Conservation (phyloP, 1,284 basidiomycete genomes). For the Microbotryum silenes-acaulis region DNA sequence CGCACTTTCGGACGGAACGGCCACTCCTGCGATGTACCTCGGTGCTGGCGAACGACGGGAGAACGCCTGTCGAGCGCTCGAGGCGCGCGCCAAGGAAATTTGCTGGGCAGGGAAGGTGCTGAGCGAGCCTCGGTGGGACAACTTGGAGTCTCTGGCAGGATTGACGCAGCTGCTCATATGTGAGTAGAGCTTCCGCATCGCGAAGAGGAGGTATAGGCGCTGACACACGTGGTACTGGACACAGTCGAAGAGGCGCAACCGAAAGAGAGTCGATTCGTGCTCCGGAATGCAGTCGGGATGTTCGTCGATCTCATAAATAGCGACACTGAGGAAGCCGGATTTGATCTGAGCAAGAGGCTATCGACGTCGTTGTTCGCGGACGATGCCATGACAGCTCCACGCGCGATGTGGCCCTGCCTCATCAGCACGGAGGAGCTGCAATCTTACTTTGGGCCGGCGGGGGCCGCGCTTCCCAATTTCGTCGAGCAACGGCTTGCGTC, state of each 20-base stretch:
- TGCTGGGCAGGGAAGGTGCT: conserved; percentile 15
- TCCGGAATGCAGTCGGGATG: conserved; percentile 17
- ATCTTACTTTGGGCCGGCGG: conserved; percentile 11
- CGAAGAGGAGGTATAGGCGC: not conserved
- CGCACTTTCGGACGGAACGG: not conserved
- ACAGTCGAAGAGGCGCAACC: conserved; percentile 17
- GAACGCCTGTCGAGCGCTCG: conserved; percentile 23
- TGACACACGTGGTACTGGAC: not conserved
- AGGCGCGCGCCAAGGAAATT: conserved; percentile 14
- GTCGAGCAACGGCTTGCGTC: conserved; percentile 7
- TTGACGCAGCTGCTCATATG: conserved; percentile 27
- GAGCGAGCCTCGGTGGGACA: not conserved
- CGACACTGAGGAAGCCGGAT: no score
- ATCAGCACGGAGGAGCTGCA: conserved; percentile 22
- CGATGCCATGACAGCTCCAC: not conserved
- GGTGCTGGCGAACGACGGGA: conserved; percentile 25
- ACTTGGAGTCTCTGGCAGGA: conserved; percentile 18
- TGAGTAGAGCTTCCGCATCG: not conserved
- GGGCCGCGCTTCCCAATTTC: conserved; percentile 22
- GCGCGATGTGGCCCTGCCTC: conserved; percentile 9
- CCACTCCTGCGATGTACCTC: conserved; percentile 1
- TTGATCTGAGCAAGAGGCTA: no score
- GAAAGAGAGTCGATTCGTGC: conserved; percentile 14
- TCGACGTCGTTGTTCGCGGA: no score
- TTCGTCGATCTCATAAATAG: conserved; percentile 10